Conservation (phyloP, 2,329 filamentous ascomycete genomes). For the Calonectria hawksworthii region DNA sequence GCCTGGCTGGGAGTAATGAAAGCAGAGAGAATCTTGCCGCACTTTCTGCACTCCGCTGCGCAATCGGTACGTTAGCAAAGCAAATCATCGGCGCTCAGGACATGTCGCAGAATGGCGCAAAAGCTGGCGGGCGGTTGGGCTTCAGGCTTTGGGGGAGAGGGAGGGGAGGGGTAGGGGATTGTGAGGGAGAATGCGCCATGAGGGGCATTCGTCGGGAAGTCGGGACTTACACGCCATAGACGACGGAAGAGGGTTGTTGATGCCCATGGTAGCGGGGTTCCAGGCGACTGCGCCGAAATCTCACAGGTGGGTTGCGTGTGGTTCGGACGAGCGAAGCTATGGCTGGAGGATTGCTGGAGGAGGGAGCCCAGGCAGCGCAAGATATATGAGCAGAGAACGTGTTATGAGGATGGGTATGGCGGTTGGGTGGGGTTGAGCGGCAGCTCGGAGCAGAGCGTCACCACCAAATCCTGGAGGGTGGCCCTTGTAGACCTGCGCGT, state of each 20-base stretch:
- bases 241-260: conserved; percentile 77
- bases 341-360: conserved; percentile 19
- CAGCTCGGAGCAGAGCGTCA: conserved; percentile 21
- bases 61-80: conserved; percentile 29
- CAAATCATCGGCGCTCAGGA: conserved; percentile 16
- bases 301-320: conserved; percentile 7
- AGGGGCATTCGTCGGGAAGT: conserved; percentile 35
- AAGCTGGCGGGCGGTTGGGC: background rate
- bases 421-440: conserved; percentile 25
- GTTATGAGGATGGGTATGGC: conserved; percentile 17
- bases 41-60: conserved; percentile 96
- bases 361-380: conserved; percentile 19
- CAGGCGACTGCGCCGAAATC: conserved; percentile 2
- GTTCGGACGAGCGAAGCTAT: conserved; percentile 1
- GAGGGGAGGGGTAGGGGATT: conserved; percentile 34
- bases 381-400: conserved; percentile 16
- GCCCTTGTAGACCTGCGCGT: background rate
- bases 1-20: conserved; percentile 95
- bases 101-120: conserved; percentile 19
- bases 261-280: conserved; percentile 62
- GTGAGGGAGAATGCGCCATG: conserved; percentile 28
- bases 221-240: conserved; percentile 75
- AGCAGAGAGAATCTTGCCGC: conserved; percentile 92
- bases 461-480: conserved; percentile 7
- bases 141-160: conserved; percentile 8